A percentile compares a stretch with the other conserved stretches of the same genome.
These are phyloP conservation scores for Ceratopteris richardii DNA, from an alignment of 75 land plant species.

Conservation along the genomic window DNA sequence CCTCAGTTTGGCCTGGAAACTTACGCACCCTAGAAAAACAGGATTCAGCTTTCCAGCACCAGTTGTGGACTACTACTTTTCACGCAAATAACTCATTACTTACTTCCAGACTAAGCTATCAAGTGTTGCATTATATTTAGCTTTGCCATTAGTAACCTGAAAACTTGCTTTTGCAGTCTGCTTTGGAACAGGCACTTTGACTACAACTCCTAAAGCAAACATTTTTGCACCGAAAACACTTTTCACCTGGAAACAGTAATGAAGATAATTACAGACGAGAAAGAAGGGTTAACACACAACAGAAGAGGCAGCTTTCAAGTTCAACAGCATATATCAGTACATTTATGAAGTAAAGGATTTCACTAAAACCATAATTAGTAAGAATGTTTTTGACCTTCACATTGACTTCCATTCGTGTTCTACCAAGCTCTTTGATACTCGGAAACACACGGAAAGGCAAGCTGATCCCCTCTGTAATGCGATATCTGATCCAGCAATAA, in stretches of 20 bases:
- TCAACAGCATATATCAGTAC: too few species aligned
- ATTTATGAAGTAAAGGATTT: too few species aligned
- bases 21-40: slow-evolving; percentile 73
- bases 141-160: slow-evolving; percentile 92
- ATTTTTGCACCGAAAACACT: slow-evolving; percentile 98
- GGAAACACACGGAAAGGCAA: slow-evolving; percentile 97
- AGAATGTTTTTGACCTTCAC: too few species aligned
- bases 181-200: slow-evolving; percentile 96
- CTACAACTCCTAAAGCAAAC: slow-evolving; percentile 97
- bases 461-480: slow-evolving; percentile 95
- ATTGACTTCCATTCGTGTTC: slow-evolving; percentile 98
- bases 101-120: slow-evolving; percentile 99
- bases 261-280: too few species aligned
- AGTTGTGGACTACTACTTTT: too few species aligned
- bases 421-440: slow-evolving; percentile 92
- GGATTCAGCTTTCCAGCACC: too few species aligned
- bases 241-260: too few species aligned
- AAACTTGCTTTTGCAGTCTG: slow-evolving; percentile 96
- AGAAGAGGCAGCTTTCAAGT: too few species aligned
- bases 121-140: slow-evolving; percentile 89
- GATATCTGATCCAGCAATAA: too few species aligned
- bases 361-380: too few species aligned
- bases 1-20: slow-evolving; percentile 98
- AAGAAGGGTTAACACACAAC: too few species aligned
- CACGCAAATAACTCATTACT: too few species aligned